Evolutionary conservation across 345 rosid genomes (phyloP).

Genomic region (Camelina sativa): DNA sequence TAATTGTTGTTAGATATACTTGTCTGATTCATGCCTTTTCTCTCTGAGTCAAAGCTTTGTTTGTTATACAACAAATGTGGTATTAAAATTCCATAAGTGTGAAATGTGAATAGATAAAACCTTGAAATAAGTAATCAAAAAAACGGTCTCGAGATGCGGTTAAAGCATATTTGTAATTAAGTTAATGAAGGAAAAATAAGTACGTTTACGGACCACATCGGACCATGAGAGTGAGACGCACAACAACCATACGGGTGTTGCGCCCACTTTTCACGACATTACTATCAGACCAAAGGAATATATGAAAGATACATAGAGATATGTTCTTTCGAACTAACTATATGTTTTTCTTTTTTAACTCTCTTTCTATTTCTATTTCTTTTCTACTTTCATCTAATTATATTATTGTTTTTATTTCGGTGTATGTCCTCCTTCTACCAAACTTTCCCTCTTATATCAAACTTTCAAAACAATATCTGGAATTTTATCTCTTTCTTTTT

Average conservation of each 20-base stretch:
- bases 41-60: slow-evolving; percentile 15
- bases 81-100: slow-evolving; percentile 2
- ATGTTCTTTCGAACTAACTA: slow-evolving; percentile 33
- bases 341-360: background rate
- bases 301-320: slow-evolving; percentile 34
- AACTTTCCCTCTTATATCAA: slow-evolving; percentile 48
- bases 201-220: slow-evolving; percentile 33
- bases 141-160: slow-evolving; percentile 21
- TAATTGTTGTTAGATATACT: slow-evolving; percentile 31
- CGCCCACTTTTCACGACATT: slow-evolving; percentile 35
- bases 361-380: background rate
- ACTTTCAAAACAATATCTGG: slow-evolving; percentile 41
- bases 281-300: slow-evolving; percentile 41
- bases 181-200: no score
- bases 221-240: slow-evolving; percentile 34
- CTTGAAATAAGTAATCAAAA: slow-evolving; percentile 4
- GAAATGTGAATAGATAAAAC: background rate
- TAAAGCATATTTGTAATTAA: slow-evolving; percentile 35
- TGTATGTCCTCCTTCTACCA: slow-evolving; percentile 28
- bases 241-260: slow-evolving; percentile 31
- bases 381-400: background rate
- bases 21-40: slow-evolving; percentile 35
- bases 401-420: background rate
- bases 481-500: background rate
- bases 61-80: slow-evolving; percentile 10